Percentiles rank a stretch among this genome's conserved stretches.
phyloP scores from a whole-genome alignment of 179 eudicot genomes.

The Patellifolia procumbens region DNA sequence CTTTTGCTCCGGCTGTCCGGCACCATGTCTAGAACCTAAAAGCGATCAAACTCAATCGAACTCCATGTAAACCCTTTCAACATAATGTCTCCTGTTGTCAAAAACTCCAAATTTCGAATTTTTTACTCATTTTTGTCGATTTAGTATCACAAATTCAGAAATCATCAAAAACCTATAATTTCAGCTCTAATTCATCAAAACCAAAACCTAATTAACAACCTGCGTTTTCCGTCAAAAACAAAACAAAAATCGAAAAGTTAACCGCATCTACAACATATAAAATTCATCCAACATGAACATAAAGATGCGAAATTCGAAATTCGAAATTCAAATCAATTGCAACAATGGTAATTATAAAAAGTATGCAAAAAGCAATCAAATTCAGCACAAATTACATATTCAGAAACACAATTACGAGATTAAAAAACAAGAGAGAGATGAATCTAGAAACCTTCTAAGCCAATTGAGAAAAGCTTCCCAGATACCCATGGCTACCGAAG shows the following conservation, averaged over 20 bases:
- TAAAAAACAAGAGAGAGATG: not conserved
- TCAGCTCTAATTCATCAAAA: not conserved
- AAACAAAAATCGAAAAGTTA: too few species aligned
- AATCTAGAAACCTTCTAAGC: constrained; percentile 70
- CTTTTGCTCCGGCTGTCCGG: too few species aligned
- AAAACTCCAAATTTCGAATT: not conserved
- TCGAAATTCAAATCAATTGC: not conserved
- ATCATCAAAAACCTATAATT: not conserved
- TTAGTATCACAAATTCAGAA: not conserved
- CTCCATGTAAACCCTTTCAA: too few species aligned
- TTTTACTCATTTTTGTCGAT: too few species aligned
- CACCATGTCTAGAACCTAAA: too few species aligned
- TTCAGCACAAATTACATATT: not conserved
- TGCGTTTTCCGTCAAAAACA: not conserved
- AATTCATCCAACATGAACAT: not conserved
- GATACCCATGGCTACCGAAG: constrained; percentile 56
- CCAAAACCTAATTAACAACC: not conserved
- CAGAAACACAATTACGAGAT: not conserved
- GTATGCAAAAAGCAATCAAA: not conserved
- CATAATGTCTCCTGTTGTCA: not conserved
- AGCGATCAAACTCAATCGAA: too few species aligned
- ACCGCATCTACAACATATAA: not conserved
- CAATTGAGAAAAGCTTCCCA: constrained; percentile 98
- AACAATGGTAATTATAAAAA: not conserved
- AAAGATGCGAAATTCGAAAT: not conserved